These are phyloP conservation scores for Vigna reflexopilosa DNA, from an alignment of 306 rosid species.

Conservation along the genomic window DNA sequence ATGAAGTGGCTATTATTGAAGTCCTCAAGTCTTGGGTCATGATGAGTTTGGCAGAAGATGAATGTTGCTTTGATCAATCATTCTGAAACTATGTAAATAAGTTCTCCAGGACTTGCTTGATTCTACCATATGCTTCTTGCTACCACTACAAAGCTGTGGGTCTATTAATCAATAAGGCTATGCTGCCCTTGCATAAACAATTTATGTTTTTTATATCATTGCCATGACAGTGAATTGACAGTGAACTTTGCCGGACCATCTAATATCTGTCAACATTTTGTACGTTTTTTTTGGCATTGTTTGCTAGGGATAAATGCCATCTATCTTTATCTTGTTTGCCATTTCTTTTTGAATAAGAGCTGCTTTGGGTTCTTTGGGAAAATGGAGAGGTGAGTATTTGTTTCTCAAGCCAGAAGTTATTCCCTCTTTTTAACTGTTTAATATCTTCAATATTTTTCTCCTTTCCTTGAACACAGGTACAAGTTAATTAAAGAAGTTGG, in stretches of 20 bases:
- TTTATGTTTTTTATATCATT: constrained; percentile 57
- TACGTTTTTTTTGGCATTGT: constrained; percentile 49
- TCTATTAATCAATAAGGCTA: constrained; percentile 73
- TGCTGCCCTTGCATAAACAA: constrained; percentile 67
- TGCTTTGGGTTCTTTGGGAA: constrained; percentile 58
- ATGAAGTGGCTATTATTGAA: constrained; percentile 57
- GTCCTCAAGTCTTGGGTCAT: constrained; percentile 51
- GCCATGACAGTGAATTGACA: constrained; percentile 65
- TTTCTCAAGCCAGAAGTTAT: constrained; percentile 27
- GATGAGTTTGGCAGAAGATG: constrained; percentile 48
- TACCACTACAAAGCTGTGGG: constrained; percentile 45
- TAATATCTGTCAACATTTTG: constrained; percentile 51
- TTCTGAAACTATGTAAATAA: constrained; percentile 54
- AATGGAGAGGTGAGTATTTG: constrained; percentile 88
- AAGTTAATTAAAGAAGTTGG: constrained; percentile 97
- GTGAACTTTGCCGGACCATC: constrained; percentile 65
- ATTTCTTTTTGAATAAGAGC: constrained; percentile 69
- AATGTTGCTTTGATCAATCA: constrained; percentile 45
- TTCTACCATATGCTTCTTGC: constrained; percentile 48
- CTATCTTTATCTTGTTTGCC: constrained; percentile 55
- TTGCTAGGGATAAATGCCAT: constrained; percentile 66
- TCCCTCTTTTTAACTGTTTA: constrained; percentile 2
- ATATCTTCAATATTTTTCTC: constrained; percentile 22
- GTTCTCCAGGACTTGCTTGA: constrained; percentile 51
- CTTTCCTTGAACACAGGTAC: constrained; percentile 58